A percentile compares a stretch with the other conserved stretches of the same genome.
phyloP scores from a whole-genome alignment of 1,139 yeast genomes.

The Pichia kudriavzevii region DNA sequence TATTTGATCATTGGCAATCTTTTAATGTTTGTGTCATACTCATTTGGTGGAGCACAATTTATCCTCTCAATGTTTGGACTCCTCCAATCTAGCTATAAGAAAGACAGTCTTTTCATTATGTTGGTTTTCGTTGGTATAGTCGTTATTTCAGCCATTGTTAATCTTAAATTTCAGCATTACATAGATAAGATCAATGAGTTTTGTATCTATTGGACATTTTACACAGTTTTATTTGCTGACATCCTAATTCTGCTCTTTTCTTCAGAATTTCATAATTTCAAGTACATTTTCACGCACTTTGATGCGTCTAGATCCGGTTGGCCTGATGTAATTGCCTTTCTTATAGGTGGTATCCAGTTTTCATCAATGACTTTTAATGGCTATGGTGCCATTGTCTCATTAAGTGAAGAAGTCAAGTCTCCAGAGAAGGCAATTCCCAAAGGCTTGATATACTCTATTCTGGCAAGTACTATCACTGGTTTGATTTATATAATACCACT shows the following conservation, averaged over 20 bases:
- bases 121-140: constrained; percentile 49
- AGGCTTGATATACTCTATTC: constrained; percentile 61
- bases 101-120: constrained; percentile 49
- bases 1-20: constrained; percentile 64
- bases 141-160: constrained; percentile 53
- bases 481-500: constrained; percentile 65
- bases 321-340: constrained; percentile 58
- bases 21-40: constrained; percentile 66
- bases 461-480: constrained; percentile 60
- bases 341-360: constrained; percentile 75
- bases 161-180: constrained; percentile 49
- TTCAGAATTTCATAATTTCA: constrained; percentile 50
- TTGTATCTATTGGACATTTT: constrained; percentile 68
- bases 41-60: constrained; percentile 70
- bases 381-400: constrained; percentile 72
- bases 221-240: constrained; percentile 64
- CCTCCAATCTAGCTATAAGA: constrained; percentile 48
- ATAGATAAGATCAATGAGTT: constrained; percentile 57
- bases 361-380: constrained; percentile 77
- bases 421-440: constrained; percentile 76
- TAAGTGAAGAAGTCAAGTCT: constrained; percentile 72
- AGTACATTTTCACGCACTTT: constrained; percentile 57
- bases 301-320: constrained; percentile 69
- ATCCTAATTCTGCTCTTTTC: constrained; percentile 54
- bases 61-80: constrained; percentile 59